Percentiles rank a stretch among this genome's conserved stretches.
Conservation (phyloP, 441 rosid genomes). For the Syzygium malaccense region DNA sequence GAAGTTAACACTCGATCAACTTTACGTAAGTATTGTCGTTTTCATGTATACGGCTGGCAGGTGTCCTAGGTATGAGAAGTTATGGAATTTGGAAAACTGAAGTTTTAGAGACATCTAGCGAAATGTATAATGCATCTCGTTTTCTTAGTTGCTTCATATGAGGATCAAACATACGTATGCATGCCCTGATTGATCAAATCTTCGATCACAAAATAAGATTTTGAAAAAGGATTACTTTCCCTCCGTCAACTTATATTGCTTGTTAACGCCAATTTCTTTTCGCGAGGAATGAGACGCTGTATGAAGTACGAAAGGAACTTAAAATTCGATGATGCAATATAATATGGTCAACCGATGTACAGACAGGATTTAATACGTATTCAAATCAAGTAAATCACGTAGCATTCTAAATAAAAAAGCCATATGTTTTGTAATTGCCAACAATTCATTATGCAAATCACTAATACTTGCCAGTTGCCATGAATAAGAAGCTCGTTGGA, state of each 20-base stretch:
- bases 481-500: background rate
- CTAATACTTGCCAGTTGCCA: background rate
- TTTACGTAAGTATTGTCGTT: background rate
- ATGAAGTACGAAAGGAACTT: background rate
- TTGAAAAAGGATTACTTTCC: background rate
- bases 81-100: background rate
- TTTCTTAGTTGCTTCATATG: background rate
- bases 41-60: background rate
- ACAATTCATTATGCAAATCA: background rate
- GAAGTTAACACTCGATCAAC: background rate
- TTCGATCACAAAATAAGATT: background rate
- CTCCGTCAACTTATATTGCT: background rate
- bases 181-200: background rate
- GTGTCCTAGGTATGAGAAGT: background rate
- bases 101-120: background rate
- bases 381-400: background rate
- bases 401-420: background rate
- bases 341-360: fast-evolving
- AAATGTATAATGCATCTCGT: background rate
- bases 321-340: background rate
- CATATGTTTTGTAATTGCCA: background rate
- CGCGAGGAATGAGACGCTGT: fast-evolving
- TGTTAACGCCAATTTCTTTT: background rate
- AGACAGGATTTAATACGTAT: background rate
- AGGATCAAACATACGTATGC: background rate